A percentile compares a stretch with the other conserved stretches of the same genome.
phyloP scores from a whole-genome alignment of 108 stramenopile species.

The Aurantiochytrium sp. region DNA sequence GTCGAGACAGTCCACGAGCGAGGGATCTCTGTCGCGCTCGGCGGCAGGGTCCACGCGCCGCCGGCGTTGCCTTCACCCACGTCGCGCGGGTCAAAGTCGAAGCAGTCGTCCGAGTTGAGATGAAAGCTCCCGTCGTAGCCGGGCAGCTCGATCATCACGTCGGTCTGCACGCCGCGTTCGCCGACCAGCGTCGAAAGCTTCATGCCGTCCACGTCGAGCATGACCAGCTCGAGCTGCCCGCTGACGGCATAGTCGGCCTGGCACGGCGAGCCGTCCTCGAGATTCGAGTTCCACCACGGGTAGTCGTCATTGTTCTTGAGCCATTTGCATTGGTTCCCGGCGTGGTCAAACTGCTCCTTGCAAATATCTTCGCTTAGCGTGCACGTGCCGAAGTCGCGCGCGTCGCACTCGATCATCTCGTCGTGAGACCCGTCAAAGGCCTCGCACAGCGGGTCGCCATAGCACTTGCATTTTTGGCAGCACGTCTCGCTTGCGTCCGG shows the following conservation, averaged over 20 bases:
- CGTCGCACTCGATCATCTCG: not conserved
- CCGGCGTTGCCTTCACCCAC: not conserved
- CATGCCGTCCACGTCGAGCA: not conserved
- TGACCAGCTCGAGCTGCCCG: not conserved
- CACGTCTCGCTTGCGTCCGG: not conserved
- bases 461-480: constrained; percentile 1
- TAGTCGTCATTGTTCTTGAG: not conserved
- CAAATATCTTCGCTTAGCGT: not conserved
- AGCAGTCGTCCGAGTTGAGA: constrained; percentile 18
- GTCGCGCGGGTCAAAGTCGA: not conserved
- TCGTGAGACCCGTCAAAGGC: not conserved
- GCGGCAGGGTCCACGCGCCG: not conserved
- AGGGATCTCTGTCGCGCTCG: not conserved
- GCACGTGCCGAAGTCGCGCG: not conserved
- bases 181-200: not conserved
- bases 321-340: constrained; percentile 5
- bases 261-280: constrained; percentile 1
- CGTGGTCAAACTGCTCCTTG: not conserved
- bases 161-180: not conserved
- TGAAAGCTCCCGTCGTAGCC: not conserved
- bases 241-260: not conserved
- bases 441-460: constrained; percentile 10
- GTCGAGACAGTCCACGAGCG: not conserved
- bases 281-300: not conserved
- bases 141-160: not conserved